Evolutionary conservation across 768 basidiomycete genomes (phyloP).

Genomic region (Mycena vitilis): DNA sequence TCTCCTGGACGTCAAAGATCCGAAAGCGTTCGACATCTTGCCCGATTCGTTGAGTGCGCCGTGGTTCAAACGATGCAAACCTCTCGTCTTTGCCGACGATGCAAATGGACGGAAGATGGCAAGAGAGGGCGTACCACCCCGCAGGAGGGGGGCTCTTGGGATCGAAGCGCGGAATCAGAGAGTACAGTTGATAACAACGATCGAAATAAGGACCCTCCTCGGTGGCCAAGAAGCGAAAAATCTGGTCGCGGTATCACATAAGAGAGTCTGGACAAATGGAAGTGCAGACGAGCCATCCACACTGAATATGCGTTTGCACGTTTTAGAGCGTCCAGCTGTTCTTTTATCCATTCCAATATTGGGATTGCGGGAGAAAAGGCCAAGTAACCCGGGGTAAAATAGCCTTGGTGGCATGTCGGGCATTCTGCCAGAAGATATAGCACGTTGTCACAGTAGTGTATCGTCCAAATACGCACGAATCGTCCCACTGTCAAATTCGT

Average conservation of each 20-base stretch:
- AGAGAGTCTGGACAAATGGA: neutral
- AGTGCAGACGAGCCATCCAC: slow-evolving; percentile 10
- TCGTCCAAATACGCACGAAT: slow-evolving; percentile 4
- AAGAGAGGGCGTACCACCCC: slow-evolving; percentile 5
- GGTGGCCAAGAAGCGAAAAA: slow-evolving; percentile 1
- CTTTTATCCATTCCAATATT: slow-evolving; percentile 8
- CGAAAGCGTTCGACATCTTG: slow-evolving; percentile 1
- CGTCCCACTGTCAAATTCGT: slow-evolving; percentile 7
- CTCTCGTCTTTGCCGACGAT: neutral
- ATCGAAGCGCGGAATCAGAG: slow-evolving; percentile 11
- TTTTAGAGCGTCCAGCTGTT: slow-evolving; percentile 9
- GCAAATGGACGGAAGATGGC: slow-evolving; percentile 6
- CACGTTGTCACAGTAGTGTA: neutral
- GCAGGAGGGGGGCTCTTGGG: neutral
- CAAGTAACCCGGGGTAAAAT: slow-evolving; percentile 11
- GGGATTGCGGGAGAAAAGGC: neutral
- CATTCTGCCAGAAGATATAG: neutral
- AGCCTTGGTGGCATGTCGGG: slow-evolving; percentile 6
- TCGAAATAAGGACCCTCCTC: neutral
- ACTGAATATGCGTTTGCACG: slow-evolving; percentile 2
- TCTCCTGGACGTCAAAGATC: slow-evolving; percentile 4
- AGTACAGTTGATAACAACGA: slow-evolving; percentile 10
- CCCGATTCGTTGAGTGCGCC: neutral
- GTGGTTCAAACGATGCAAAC: neutral
- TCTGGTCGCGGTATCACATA: neutral